Base-by-base conservation (phyloP, 2,329 filamentous ascomycete genomes). In the Zymoseptoria tritici region DNA sequence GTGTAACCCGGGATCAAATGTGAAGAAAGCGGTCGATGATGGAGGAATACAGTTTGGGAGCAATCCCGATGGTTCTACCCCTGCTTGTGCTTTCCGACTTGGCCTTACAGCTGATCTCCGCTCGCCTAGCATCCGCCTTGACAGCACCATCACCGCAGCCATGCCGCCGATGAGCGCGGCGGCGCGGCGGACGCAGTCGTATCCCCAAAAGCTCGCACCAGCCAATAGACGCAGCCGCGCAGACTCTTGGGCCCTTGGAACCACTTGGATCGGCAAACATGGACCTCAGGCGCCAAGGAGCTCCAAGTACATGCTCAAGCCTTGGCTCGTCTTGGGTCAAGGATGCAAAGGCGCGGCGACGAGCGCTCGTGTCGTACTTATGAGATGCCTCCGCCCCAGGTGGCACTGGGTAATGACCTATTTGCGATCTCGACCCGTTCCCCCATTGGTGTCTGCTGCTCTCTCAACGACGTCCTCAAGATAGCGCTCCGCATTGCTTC, bases 371-470 rank as follows among this genome's bases (percentile, higher is more conserved):
- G 51, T 53, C 21, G 51, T 53, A 53, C 51, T 53, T 53, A 53
- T 53, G 51, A 53, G 19, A 26, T 26, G 51, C 51, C 51, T 53
- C 51, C 51, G 26, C 51, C 51, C 19, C 49, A 2, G 49, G 49
- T 21, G 49, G 49, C 36, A 42, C 36, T 11, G 36, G 36, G 13
- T 16, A 42, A 6, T 42, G 11, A 16, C 5, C 36, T 42, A 16
- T 42, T 16, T 42, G 36, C 36, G 36, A 42, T 42, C 36, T 42
- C 36, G 31, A 36, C 31, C 31, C 31, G 6, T 36, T 6, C 31
- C 9, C 6, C 13, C 31, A 36, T 64, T 59, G 49, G 60, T 64
- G 60, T 60, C 55, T 55, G 52, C 31, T 36, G 42, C 13, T 22
- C 57, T 26, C 49, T 49, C 59, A 36, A 55, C 49, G 51, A 19